A percentile compares a stretch with the other conserved stretches of the same genome.
Evolutionary conservation across 495 filamentous ascomycete species (phyloP).

Genomic region (Penicillium bovifimosum): DNA sequence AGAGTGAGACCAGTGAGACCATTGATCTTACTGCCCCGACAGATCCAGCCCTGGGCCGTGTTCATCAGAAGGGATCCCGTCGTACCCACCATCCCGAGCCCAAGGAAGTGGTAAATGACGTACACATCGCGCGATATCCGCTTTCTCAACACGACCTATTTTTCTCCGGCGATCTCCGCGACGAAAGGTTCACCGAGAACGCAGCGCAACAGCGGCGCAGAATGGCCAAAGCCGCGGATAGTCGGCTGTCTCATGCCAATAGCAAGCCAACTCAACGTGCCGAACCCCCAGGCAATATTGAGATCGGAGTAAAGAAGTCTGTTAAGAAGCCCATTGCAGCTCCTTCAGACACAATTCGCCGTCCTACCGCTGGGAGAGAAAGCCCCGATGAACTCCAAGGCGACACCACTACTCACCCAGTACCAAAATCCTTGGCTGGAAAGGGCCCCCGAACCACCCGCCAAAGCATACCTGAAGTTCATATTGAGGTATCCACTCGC

Average conservation of each 20-base stretch:
- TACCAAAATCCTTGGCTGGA: conserved; percentile 10
- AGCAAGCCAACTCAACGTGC: background rate
- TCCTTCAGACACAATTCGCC: background rate
- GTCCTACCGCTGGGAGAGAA: conserved; percentile 18
- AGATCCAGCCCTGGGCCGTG: background rate
- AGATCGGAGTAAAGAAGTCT: conserved; percentile 4
- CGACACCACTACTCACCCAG: conserved; percentile 27
- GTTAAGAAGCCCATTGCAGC: background rate
- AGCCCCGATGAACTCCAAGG: conserved; percentile 45
- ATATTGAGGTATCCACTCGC: background rate
- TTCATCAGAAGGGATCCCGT: conserved; percentile 7
- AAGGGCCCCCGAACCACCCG: background rate
- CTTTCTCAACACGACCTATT: conserved; percentile 1
- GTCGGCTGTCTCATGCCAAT: background rate
- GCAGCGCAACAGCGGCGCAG: conserved; percentile 29
- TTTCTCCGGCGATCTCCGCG: conserved; percentile 9
- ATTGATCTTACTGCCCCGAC: conserved; percentile 3
- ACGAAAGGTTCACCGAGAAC: conserved; percentile 24
- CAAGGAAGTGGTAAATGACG: conserved; percentile 17
- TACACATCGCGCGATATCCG: conserved; percentile 1
- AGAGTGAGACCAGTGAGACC: conserved; percentile 9
- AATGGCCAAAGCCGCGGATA: background rate
- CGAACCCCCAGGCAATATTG: conserved; percentile 12
- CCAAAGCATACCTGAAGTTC: background rate
- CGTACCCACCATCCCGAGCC: conserved; percentile 13